Conservation (phyloP, 108 stramenopile genomes). For the Nitzschia inconspicua region DNA sequence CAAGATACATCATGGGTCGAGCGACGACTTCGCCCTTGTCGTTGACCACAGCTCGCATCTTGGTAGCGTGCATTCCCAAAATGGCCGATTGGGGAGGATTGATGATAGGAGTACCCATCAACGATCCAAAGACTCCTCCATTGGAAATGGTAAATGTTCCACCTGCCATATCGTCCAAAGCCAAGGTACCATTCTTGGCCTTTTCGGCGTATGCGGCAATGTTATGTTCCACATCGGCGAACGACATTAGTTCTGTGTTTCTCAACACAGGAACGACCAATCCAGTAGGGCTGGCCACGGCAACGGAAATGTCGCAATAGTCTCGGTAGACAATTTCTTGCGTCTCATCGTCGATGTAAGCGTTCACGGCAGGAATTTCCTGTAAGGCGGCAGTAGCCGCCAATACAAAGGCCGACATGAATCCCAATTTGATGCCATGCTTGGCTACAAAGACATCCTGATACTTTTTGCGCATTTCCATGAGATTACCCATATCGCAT, state of each 20-base stretch:
- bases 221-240: constrained; percentile 95
- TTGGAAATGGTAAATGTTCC: constrained; percentile 99
- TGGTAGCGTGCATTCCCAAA: constrained; percentile 99
- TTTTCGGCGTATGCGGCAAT: constrained; percentile 95
- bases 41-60: constrained; percentile 96
- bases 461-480: constrained; percentile 93
- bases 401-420: constrained; percentile 98
- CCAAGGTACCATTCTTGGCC: constrained; percentile 86
- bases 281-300: constrained; percentile 94
- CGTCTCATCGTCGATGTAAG: constrained; percentile 95
- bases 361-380: constrained; percentile 97
- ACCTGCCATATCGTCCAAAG: constrained; percentile 99
- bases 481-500: constrained; percentile 95
- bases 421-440: constrained; percentile 98
- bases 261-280: constrained; percentile 98
- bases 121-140: constrained; percentile 99
- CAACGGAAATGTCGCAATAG: constrained; percentile 96
- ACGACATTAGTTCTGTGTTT: constrained; percentile 95
- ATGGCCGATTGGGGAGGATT: constrained; percentile 99
- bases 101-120: constrained; percentile 99
- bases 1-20: constrained; percentile 99
- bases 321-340: constrained; percentile 99
- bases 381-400: constrained; percentile 92
- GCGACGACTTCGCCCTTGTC: constrained; percentile 95
- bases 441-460: constrained; percentile 96